Evolutionary conservation across 306 rosid genomes (phyloP).

Genomic region (Cucumis hystrix): DNA sequence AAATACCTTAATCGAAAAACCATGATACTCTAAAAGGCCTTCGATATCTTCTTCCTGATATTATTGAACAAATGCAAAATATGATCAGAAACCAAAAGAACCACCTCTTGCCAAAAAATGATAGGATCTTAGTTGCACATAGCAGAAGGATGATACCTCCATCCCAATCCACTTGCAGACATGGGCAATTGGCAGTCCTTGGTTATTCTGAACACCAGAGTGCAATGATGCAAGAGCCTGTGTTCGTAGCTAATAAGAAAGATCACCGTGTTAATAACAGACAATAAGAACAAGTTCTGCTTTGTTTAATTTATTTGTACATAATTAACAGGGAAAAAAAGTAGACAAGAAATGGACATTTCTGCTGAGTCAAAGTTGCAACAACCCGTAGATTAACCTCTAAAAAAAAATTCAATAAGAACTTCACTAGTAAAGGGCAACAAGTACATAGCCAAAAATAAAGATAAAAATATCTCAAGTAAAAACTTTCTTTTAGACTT

Average conservation of each 20-base stretch:
- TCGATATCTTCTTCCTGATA: slow-evolving; percentile 75
- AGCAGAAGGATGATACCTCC: slow-evolving; percentile 57
- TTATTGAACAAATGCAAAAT: neutral
- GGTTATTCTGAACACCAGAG: slow-evolving; percentile 78
- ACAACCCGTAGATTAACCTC: neutral
- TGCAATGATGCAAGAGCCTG: slow-evolving; percentile 96
- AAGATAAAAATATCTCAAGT: neutral
- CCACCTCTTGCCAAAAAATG: neutral
- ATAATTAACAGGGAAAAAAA: neutral
- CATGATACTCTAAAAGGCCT: slow-evolving; percentile 66
- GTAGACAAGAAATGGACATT: neutral
- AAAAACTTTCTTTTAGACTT: neutral
- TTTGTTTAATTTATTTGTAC: neutral
- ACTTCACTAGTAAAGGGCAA: neutral
- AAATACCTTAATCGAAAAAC: slow-evolving; percentile 53
- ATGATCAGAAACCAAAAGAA: neutral
- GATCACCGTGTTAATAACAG: neutral
- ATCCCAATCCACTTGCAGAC: slow-evolving; percentile 78
- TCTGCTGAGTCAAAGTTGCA: neutral
- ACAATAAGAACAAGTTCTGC: neutral
- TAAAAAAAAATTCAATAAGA: neutral
- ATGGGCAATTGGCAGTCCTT: slow-evolving; percentile 73
- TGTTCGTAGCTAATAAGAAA: slow-evolving; percentile 59
- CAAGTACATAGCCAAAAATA: neutral
- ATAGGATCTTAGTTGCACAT: slow-evolving; percentile 9